A percentile compares a stretch with the other conserved stretches of the same genome.
Evolutionary conservation across 164 flowering plant species (phyloP).

Genomic region (Vitis labrusca): DNA sequence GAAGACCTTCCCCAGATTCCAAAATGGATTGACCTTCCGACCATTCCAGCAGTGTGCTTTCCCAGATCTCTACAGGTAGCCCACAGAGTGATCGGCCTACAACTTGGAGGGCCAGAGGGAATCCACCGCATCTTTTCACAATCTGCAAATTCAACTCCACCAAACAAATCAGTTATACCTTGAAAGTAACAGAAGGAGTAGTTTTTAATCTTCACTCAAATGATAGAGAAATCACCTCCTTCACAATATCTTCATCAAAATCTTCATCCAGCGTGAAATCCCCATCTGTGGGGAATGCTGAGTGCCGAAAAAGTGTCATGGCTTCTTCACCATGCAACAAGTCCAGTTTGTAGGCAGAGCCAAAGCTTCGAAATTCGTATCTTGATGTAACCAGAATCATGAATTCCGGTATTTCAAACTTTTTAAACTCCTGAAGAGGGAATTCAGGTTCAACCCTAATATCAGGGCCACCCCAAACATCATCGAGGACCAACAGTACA

Average conservation of each 20-base stretch:
- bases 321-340: conserved; percentile 35
- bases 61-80: conserved; percentile 25
- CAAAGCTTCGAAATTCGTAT: conserved; percentile 25
- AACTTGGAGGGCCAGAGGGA: conserved; percentile 39
- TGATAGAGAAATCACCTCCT: too few relatives aligned
- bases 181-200: too few relatives aligned
- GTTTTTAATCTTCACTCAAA: too few relatives aligned
- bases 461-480: conserved; percentile 37
- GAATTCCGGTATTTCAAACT: conserved; percentile 17
- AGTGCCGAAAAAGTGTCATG: conserved; percentile 28
- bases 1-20: conserved; percentile 17
- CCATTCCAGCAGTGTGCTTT: conserved; percentile 6
- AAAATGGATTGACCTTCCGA: conserved; percentile 25
- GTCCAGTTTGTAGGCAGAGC: conserved; percentile 20
- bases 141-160: conserved; percentile 22
- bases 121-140: conserved; percentile 32
- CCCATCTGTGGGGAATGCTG: conserved; percentile 21
- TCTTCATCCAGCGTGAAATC: conserved; percentile 17
- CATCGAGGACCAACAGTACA: conserved; percentile 38
- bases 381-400: conserved; percentile 56
- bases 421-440: conserved; percentile 25
- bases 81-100: conserved; percentile 32
- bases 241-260: neutral
- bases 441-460: conserved; percentile 29
- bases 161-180: too few relatives aligned